Conservation (phyloP, 805 yeast species). For the Kodamaea kaohsiungensis region DNA sequence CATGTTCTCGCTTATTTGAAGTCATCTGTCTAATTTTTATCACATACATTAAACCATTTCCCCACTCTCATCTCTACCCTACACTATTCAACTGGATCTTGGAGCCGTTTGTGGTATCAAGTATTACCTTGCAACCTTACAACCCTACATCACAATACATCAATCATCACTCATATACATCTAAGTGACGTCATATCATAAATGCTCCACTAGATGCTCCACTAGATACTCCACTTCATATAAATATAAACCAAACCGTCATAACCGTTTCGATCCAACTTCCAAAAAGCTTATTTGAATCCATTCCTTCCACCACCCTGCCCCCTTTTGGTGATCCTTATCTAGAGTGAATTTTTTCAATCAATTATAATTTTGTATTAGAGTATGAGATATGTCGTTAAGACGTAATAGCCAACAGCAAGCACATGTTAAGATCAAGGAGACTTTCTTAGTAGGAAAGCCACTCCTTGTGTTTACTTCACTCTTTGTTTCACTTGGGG, state of each 20-base stretch:
- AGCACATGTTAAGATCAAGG: conserved; percentile 32
- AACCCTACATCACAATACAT: too few relatives aligned
- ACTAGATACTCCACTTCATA: background rate
- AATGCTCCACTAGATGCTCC: background rate
- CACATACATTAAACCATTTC: background rate
- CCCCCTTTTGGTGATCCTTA: conserved; percentile 2
- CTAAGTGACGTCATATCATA: background rate
- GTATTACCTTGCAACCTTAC: background rate
- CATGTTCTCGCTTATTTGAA: background rate
- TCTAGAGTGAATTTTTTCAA: background rate
- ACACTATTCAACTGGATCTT: too few relatives aligned
- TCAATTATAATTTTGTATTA: background rate
- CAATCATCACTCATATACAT: background rate
- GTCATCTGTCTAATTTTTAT: background rate
- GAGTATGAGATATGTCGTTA: background rate
- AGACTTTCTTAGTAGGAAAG: conserved; percentile 39
- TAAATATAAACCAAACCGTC: background rate
- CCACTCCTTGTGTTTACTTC: conserved; percentile 45
- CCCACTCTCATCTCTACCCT: background rate
- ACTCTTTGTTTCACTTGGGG: conserved; percentile 45
- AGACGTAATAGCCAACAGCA: conserved; percentile 13
- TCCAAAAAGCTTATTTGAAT: background rate
- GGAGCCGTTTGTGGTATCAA: background rate
- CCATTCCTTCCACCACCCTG: background rate
- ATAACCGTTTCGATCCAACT: background rate